Evolutionary conservation across 164 flowering plant genomes (phyloP).

Genomic region (Magnolia changhungtana): DNA sequence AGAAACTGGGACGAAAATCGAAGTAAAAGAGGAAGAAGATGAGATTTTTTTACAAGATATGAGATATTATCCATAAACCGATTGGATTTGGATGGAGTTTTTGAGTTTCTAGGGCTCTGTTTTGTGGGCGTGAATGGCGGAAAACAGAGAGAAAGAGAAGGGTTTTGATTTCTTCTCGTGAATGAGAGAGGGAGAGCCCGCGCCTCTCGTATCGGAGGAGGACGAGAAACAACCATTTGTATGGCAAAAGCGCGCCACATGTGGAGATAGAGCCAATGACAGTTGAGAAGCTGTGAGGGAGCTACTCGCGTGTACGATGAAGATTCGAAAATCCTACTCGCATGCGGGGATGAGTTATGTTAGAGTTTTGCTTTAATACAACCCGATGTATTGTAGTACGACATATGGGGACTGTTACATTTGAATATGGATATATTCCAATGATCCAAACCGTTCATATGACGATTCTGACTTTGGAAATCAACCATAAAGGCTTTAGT

Average conservation of each 20-base stretch:
- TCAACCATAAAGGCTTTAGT: too few relatives aligned
- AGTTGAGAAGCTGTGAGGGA: neutral
- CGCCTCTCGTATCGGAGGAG: neutral
- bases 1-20: neutral
- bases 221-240: neutral
- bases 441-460: too few relatives aligned
- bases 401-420: too few relatives aligned
- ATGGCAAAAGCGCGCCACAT: conserved; percentile 4
- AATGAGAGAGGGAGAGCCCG: neutral
- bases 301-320: neutral
- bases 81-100: neutral
- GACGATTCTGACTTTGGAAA: too few relatives aligned
- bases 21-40: neutral
- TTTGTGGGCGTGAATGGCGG: conserved; percentile 7
- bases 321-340: too few relatives aligned
- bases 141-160: too few relatives aligned
- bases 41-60: neutral
- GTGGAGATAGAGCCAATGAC: neutral
- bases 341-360: too few relatives aligned
- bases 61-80: neutral
- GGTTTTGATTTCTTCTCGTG: neutral
- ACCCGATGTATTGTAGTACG: too few relatives aligned
- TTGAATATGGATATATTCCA: too few relatives aligned
- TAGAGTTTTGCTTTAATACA: too few relatives aligned
- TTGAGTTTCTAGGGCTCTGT: neutral